Conservation (phyloP, 2,329 filamentous ascomycete genomes). For the Claviceps paspali region DNA sequence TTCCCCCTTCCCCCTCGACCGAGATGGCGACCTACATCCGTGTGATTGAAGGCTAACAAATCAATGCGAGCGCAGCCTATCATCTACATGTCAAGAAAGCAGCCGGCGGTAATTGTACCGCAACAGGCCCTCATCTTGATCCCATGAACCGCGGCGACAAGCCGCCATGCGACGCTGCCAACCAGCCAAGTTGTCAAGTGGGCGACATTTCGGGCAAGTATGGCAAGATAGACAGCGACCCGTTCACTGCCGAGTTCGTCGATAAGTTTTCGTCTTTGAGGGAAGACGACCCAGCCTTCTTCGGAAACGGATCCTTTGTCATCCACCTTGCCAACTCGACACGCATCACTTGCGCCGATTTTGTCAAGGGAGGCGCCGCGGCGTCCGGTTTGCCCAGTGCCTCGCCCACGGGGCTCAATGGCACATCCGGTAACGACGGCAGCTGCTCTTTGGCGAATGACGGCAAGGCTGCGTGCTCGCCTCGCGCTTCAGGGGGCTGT, state of each 20-base stretch:
- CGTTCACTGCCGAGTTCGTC: slow-evolving; percentile 33
- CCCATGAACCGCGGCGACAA: slow-evolving; percentile 50
- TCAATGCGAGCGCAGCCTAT: slow-evolving; percentile 45
- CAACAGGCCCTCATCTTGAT: slow-evolving; percentile 53
- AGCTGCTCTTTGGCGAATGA: not conserved
- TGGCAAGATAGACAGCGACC: slow-evolving; percentile 40
- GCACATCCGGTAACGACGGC: not conserved
- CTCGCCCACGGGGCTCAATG: not conserved
- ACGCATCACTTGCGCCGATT: slow-evolving; percentile 50
- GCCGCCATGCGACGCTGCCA: slow-evolving; percentile 40
- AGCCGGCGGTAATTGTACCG: slow-evolving; percentile 53
- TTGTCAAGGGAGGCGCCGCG: slow-evolving; percentile 17
- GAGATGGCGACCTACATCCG: too few relatives aligned
- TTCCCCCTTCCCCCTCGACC: too few relatives aligned
- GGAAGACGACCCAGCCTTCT: slow-evolving; percentile 37
- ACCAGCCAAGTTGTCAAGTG: slow-evolving; percentile 53
- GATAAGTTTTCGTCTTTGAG: slow-evolving; percentile 43
- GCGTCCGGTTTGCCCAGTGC: not conserved
- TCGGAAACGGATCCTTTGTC: slow-evolving; percentile 50
- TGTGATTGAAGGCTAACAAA: too few relatives aligned
- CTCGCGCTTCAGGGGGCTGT: not conserved
- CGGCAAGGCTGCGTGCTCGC: not conserved
- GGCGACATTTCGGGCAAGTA: slow-evolving; percentile 66
- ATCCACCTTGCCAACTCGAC: slow-evolving; percentile 50
- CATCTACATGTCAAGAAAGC: slow-evolving; percentile 55